phyloP scores from a whole-genome alignment of 2,329 filamentous ascomycete genomes.

The Cercospora zeina region DNA sequence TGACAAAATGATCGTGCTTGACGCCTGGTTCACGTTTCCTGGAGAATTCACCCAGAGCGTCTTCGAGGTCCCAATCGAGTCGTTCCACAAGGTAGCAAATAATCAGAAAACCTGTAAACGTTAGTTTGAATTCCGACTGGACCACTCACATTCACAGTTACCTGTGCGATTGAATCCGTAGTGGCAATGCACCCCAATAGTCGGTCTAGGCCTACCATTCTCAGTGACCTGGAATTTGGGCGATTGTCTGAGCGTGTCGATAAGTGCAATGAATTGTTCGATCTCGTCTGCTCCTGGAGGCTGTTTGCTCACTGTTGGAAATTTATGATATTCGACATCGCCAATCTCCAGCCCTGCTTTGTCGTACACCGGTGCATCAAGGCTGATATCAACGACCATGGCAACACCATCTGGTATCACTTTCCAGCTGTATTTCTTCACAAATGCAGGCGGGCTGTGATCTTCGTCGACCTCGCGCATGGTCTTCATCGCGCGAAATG shows the following conservation, averaged over 20 bases:
- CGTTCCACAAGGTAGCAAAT: conserved; percentile 87
- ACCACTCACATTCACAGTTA: neutral
- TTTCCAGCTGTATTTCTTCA: conserved; percentile 60
- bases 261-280: conserved; percentile 58
- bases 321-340: conserved; percentile 66
- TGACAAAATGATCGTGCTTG: conserved; percentile 83
- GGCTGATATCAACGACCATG: conserved; percentile 80
- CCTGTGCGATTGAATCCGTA: conserved; percentile 75
- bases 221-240: conserved; percentile 41
- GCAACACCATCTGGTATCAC: conserved; percentile 53
- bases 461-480: conserved; percentile 82
- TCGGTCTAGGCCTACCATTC: conserved; percentile 42
- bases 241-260: conserved; percentile 50
- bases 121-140: neutral
- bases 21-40: conserved; percentile 76
- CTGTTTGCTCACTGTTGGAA: conserved; percentile 88
- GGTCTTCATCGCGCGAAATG: conserved; percentile 91
- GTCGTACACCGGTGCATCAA: conserved; percentile 88
- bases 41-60: conserved; percentile 78
- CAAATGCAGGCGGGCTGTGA: conserved; percentile 75
- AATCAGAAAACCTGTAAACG: conserved; percentile 83
- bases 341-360: conserved; percentile 54
- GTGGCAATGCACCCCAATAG: conserved; percentile 86
- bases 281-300: conserved; percentile 69
- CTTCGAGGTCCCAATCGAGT: conserved; percentile 68